Conservation (phyloP, 2,329 filamentous ascomycete genomes). For the Neospermospora avenae region DNA sequence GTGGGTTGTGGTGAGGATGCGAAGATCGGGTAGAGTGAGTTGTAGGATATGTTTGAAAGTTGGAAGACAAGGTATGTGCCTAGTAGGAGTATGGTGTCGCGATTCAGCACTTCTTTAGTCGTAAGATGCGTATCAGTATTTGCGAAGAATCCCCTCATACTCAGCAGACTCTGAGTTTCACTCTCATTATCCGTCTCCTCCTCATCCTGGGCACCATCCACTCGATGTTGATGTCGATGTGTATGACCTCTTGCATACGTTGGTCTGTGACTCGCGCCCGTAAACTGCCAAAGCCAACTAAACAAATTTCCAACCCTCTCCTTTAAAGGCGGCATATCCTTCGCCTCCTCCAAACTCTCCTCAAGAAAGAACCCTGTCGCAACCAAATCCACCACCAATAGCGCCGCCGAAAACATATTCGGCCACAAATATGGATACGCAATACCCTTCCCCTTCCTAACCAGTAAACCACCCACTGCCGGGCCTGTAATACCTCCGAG, state of each 20-base stretch:
- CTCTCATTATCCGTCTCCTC: slow-evolving; percentile 22
- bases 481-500: slow-evolving; percentile 91
- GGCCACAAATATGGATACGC: slow-evolving; percentile 81
- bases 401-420: slow-evolving; percentile 71
- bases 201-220: slow-evolving; percentile 39
- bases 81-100: slow-evolving; percentile 78
- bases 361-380: slow-evolving; percentile 78
- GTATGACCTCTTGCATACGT: slow-evolving; percentile 48
- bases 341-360: slow-evolving; percentile 74
- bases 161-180: slow-evolving; percentile 31
- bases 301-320: slow-evolving; percentile 58
- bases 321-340: slow-evolving; percentile 56
- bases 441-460: slow-evolving; percentile 51
- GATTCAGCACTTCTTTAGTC: slow-evolving; percentile 64
- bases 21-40: slow-evolving; percentile 93
- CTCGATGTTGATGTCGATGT: slow-evolving; percentile 31
- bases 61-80: slow-evolving; percentile 90
- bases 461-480: slow-evolving; percentile 81
- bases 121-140: slow-evolving; percentile 47
- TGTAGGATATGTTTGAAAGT: slow-evolving; percentile 90
- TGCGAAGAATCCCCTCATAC: slow-evolving; percentile 38
- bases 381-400: slow-evolving; percentile 70
- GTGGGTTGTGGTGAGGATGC: slow-evolving; percentile 71
- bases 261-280: slow-evolving; percentile 51
- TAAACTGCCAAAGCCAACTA: slow-evolving; percentile 68